Conservation (phyloP, 441 rosid species). For the Pelargonium cotyledonis region DNA sequence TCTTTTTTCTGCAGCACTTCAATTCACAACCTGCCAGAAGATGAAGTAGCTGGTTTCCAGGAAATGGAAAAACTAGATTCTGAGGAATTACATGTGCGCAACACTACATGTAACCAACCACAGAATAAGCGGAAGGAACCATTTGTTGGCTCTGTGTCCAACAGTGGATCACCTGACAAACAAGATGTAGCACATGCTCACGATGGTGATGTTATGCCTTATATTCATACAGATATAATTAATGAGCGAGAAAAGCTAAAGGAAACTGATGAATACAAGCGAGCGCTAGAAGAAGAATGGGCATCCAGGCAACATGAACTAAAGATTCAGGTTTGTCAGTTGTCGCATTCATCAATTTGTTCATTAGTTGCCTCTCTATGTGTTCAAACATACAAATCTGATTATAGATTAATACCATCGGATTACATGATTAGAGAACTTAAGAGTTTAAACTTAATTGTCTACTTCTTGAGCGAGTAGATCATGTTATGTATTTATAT, state of each 20-base stretch:
- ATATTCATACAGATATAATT: slow-evolving; percentile 36
- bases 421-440: background rate
- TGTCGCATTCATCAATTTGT: no score
- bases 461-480: no score
- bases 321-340: slow-evolving; percentile 53
- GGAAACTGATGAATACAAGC: slow-evolving; percentile 77
- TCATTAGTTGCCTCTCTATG: background rate
- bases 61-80: no score
- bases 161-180: background rate
- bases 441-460: background rate
- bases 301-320: slow-evolving; percentile 62
- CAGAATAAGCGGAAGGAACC: no score
- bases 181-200: slow-evolving; percentile 11
- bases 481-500: no score
- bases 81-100: no score
- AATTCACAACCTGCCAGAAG: no score
- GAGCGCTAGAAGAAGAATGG: slow-evolving; percentile 74
- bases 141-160: slow-evolving; percentile 18
- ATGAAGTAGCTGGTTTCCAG: no score
- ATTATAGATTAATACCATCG: background rate
- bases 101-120: no score
- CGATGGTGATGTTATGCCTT: slow-evolving; percentile 18
- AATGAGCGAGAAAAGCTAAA: slow-evolving; percentile 67
- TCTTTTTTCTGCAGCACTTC: no score
- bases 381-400: background rate